Percentiles rank a stretch among this genome's conserved stretches.
These are phyloP conservation scores for Klebsormidium nitens DNA, from an alignment of 139 green algal species.

Conservation along the genomic window DNA sequence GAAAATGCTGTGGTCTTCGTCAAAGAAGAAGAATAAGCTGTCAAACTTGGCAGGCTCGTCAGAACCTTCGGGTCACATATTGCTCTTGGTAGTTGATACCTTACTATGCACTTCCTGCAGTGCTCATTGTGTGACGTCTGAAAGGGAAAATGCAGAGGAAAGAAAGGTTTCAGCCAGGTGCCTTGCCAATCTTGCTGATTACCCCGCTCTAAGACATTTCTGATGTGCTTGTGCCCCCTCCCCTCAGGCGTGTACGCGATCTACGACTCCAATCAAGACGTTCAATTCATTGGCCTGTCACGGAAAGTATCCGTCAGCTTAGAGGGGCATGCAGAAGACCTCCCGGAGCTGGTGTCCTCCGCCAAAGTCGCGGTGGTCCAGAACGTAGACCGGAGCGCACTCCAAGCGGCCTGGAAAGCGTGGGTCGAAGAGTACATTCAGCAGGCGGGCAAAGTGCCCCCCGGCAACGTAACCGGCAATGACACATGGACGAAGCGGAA, in stretches of 20 bases:
- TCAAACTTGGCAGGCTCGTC: too few species aligned
- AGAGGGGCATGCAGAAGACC: constrained; percentile 19
- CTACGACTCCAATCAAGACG: constrained; percentile 20
- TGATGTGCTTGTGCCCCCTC: constrained; percentile 22
- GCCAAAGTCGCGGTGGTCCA: constrained; percentile 24
- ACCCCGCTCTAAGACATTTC: too few species aligned
- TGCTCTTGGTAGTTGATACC: too few species aligned
- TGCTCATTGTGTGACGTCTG: too few species aligned
- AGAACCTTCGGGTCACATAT: too few species aligned
- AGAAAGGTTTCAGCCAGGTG: too few species aligned
- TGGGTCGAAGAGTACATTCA: constrained; percentile 38
- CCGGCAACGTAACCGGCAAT: constrained; percentile 37
- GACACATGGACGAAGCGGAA: constrained; percentile 18
- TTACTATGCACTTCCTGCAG: too few species aligned
- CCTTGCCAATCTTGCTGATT: too few species aligned
- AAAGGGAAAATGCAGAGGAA: too few species aligned
- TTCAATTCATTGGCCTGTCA: constrained; percentile 44
- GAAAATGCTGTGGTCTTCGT: too few species aligned
- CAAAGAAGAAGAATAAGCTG: too few species aligned
- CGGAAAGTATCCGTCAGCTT: constrained; percentile 21
- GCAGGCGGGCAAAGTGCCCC: constrained; percentile 22
- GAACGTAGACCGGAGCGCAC: not conserved
- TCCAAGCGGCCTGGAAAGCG: constrained; percentile 30
- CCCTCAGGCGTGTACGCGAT: constrained; percentile 33
- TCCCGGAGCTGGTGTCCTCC: constrained; percentile 22